Evolutionary conservation across 23 red algal species (phyloP).

Genomic region (Gracilaria domingensis): DNA sequence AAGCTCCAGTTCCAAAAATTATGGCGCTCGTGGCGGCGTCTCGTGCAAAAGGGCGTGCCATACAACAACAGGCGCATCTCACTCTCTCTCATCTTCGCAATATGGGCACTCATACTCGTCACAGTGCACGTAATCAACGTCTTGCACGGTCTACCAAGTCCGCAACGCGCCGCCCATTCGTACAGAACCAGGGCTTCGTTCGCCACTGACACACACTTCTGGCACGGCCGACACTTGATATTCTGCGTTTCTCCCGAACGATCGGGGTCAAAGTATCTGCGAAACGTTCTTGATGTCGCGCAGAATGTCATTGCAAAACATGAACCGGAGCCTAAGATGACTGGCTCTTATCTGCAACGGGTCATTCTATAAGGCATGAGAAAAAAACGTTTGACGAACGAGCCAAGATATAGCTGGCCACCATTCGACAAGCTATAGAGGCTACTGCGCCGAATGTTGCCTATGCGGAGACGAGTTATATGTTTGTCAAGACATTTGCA

Average conservation of each 20-base stretch:
- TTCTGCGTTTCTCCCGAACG: slow-evolving; percentile 77
- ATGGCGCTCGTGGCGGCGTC: neutral
- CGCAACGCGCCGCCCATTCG: neutral
- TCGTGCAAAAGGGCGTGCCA: slow-evolving; percentile 14
- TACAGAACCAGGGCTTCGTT: slow-evolving; percentile 23
- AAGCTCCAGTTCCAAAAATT: neutral
- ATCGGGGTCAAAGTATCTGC: slow-evolving; percentile 61
- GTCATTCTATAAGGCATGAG: slow-evolving; percentile 64
- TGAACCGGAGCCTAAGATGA: slow-evolving; percentile 74
- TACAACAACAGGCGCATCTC: slow-evolving; percentile 22
- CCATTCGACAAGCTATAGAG: slow-evolving; percentile 65
- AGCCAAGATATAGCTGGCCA: slow-evolving; percentile 38
- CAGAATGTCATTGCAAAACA: slow-evolving; percentile 38
- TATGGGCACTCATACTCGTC: neutral
- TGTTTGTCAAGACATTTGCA: slow-evolving; percentile 84
- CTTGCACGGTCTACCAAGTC: neutral
- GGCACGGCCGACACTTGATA: slow-evolving; percentile 47
- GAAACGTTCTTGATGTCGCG: slow-evolving; percentile 49
- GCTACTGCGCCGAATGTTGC: slow-evolving; percentile 47
- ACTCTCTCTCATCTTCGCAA: neutral
- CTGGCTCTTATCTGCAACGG: slow-evolving; percentile 16
- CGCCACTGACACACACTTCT: slow-evolving; percentile 40
- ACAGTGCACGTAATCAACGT: neutral
- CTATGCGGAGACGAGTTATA: slow-evolving; percentile 81
- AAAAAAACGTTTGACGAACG: slow-evolving; percentile 39